Conservation (phyloP, 352 stramenopile genomes). For the Albugo candida region DNA sequence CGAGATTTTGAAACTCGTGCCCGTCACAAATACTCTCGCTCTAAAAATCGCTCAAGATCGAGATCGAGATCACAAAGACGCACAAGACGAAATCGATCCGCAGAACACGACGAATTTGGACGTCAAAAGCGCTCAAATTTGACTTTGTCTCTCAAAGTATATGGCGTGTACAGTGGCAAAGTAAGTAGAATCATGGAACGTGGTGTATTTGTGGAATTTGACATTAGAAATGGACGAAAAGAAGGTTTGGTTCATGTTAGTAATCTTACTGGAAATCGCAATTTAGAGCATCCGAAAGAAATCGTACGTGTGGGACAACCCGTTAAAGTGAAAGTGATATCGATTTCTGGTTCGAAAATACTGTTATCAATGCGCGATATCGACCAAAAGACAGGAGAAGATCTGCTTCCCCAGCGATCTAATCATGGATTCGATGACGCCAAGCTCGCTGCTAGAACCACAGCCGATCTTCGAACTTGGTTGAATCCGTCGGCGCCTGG, state of each 20-base stretch:
- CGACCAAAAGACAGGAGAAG: conserved; percentile 87
- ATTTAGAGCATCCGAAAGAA: conserved; percentile 71
- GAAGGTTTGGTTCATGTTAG: conserved; percentile 92
- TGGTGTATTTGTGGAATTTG: conserved; percentile 91
- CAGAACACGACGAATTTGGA: not conserved
- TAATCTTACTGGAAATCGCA: conserved; percentile 76
- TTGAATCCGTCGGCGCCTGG: conserved; percentile 72
- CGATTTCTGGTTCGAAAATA: conserved; percentile 76
- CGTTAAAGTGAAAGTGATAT: conserved; percentile 96
- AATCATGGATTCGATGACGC: conserved; percentile 29
- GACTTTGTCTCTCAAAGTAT: conserved; percentile 43
- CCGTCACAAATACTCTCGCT: not conserved
- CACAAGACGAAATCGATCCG: not conserved
- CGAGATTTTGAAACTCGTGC: conserved; percentile 10
- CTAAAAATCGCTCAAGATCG: not conserved
- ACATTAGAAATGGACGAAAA: conserved; percentile 24
- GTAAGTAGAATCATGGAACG: conserved; percentile 94
- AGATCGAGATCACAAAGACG: not conserved
- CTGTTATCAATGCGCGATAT: conserved; percentile 94
- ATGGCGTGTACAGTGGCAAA: conserved; percentile 88
- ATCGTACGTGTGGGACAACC: conserved; percentile 72
- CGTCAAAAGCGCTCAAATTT: conserved; percentile 9
- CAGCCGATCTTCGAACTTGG: conserved; percentile 45
- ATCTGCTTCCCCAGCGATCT: conserved; percentile 87
- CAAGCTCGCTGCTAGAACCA: conserved; percentile 20